Percentiles rank a stretch among this genome's conserved stretches.
phyloP scores from a whole-genome alignment of 2,329 filamentous ascomycete species.

The Magnaporthiopsis poae region DNA sequence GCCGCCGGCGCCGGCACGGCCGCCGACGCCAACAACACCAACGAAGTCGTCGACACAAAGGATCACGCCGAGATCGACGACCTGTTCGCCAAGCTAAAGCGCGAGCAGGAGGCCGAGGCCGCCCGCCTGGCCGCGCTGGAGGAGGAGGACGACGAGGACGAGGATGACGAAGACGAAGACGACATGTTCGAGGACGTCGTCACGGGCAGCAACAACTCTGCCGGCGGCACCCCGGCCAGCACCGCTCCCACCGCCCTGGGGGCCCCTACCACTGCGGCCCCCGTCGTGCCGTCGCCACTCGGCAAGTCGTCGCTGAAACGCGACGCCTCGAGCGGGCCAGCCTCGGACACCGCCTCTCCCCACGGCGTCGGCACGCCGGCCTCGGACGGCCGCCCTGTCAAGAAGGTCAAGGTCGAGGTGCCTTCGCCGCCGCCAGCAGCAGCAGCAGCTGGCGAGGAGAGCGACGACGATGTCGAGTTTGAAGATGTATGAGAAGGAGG shows the following conservation, averaged over 20 bases:
- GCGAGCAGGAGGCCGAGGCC: conserved; percentile 37
- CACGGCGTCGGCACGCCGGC: conserved; percentile 13
- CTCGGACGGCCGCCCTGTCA: conserved; percentile 38
- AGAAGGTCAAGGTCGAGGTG: conserved; percentile 52
- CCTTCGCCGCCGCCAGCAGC: conserved; percentile 15
- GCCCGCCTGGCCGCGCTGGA: conserved; percentile 12
- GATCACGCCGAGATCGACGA: conserved; percentile 52
- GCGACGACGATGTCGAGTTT: conserved; percentile 48
- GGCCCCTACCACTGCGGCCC: conserved; percentile 1
- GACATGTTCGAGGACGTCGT: conserved; percentile 43
- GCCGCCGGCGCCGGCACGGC: conserved; percentile 22
- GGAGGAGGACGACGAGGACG: conserved; percentile 32
- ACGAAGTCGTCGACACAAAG: conserved; percentile 33
- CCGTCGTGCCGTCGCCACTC: conserved; percentile 18
- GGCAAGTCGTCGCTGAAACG: conserved; percentile 24
- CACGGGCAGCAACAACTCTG: conserved; percentile 24
- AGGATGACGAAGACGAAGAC: conserved; percentile 32
- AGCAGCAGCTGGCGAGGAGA: conserved; percentile 30
- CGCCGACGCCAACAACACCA: conserved; percentile 22
- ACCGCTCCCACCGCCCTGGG: conserved; percentile 15
- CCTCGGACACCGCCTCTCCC: conserved; percentile 13
- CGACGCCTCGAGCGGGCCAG: conserved; percentile 21
- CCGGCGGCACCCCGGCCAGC: conserved; percentile 23
- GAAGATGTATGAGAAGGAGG: conserved; percentile 37
- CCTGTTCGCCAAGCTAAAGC: conserved; percentile 57